Base-by-base conservation (phyloP, 805 yeast species). In the Nakazawaea peltata region DNA sequence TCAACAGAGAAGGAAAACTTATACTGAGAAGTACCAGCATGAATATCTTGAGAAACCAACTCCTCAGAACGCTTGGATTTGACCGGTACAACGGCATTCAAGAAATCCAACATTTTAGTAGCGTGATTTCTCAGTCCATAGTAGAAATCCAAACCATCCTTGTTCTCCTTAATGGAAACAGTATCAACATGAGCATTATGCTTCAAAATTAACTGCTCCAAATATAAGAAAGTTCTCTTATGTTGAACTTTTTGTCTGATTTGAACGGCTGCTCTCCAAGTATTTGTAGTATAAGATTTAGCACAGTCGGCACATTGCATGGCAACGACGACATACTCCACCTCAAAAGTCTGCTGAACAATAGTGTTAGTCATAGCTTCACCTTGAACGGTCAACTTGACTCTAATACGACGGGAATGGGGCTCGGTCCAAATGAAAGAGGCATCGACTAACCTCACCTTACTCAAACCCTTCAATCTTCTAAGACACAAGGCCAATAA, bases 301-400 rank as follows among this genome's bases (percentile, higher is more conserved):
- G 97, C 98, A 76, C 99, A 92, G 63, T 90, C 97, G 3, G 96
- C 81, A 69, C 99, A 92, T 67, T 92, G 98, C 83, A 83, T 84
- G 14, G 97, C 94, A 42, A 83, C 69, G 37, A 90, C 98, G 13
- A 84, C 76, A 54, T 81, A 92, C 53, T 90, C 97, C 11, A 88
- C 97, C 59, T 85, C 97, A 54, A 90, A 87, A 18, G 82, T 74
- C 62, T 92, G 98, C 55, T 94, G 97, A 23, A 92, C 77, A 44
- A 90, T 82, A 18, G 96, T 85, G 52, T 85, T 86, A 19, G 80
- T 69, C 74, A 87, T 78, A 17, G 96, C 97, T 57, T 92, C 98
- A 46, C 97, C 97, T 60, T 90, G 97, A 21, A 92, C 95, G 0
- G 97, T 86, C 36, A 92, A 62, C 52, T 88, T 87, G 44, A 94